Percentiles rank a stretch among this genome's conserved stretches.
Conservation (phyloP, 2,329 filamentous ascomycete genomes). For the Coniella vitis region DNA sequence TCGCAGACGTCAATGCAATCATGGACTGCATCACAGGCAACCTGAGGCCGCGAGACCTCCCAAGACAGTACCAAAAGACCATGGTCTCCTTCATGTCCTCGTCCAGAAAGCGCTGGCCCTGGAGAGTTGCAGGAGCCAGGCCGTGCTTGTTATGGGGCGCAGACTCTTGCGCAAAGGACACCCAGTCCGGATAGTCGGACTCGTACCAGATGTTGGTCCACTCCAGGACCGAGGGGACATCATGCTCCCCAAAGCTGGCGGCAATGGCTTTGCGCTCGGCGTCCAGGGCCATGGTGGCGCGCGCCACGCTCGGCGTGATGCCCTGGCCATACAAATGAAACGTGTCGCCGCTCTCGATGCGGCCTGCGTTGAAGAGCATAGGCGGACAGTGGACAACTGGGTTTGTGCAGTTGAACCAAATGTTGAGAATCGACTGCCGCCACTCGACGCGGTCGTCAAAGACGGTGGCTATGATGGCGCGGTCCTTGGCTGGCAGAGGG, state of each 20-base stretch:
- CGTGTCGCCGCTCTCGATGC: conserved; percentile 1
- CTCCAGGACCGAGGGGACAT: conserved; percentile 1
- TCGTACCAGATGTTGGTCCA: conserved; percentile 10
- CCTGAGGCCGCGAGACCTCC: not conserved
- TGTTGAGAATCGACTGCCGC: conserved; percentile 2
- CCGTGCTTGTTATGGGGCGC: conserved; percentile 7
- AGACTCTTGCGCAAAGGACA: conserved; percentile 1
- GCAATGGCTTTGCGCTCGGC: conserved; percentile 4
- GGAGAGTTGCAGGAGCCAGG: not conserved
- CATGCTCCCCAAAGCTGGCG: not conserved
- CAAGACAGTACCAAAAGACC: conserved; percentile 6
- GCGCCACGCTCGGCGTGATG: conserved; percentile 3
- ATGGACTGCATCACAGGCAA: conserved; percentile 4
- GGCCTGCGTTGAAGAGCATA: conserved; percentile 3
- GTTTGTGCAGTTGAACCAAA: conserved; percentile 9
- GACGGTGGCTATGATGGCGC: not conserved
- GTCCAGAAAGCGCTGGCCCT: conserved; percentile 1
- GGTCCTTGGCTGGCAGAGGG: not conserved
- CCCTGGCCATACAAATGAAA: conserved; percentile 5
- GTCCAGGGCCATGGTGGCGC: conserved; percentile 5
- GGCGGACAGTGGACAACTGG: conserved; percentile 6
- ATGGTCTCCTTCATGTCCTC: conserved; percentile 10
- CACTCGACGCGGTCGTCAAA: conserved; percentile 5
- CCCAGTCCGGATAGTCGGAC: conserved; percentile 5
- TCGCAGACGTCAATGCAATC: conserved; percentile 4